A percentile compares a stretch with the other conserved stretches of the same genome.
Evolutionary conservation across 2,329 filamentous ascomycete species (phyloP).

Genomic region (Grosmannia clavigera): DNA sequence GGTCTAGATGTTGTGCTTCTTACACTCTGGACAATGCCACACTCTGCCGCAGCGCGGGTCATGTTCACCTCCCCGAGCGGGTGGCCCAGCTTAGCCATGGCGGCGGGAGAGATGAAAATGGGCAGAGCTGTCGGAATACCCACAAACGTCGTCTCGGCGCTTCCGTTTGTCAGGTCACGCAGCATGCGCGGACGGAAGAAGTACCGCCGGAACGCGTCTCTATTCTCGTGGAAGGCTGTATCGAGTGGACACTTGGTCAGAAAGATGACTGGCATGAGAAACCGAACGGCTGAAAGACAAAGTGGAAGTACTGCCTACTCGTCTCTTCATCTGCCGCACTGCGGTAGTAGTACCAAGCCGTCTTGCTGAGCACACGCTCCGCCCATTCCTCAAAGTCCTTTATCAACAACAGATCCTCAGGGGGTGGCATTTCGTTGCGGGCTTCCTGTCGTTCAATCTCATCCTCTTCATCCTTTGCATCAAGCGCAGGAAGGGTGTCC

Average conservation of each 20-base stretch:
- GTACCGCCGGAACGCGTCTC: slow-evolving; percentile 5
- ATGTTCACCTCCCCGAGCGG: slow-evolving; percentile 10
- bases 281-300: background rate
- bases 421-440: slow-evolving; percentile 2
- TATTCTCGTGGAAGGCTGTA: slow-evolving; percentile 4
- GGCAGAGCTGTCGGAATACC: slow-evolving; percentile 7
- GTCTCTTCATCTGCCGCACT: slow-evolving; percentile 4
- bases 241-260: background rate
- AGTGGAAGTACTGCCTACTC: background rate
- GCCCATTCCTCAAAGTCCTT: slow-evolving; percentile 7
- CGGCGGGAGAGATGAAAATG: slow-evolving; percentile 11
- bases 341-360: slow-evolving; percentile 7
- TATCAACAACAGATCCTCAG: slow-evolving; percentile 1
- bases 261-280: background rate
- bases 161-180: slow-evolving; percentile 3
- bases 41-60: slow-evolving; percentile 2
- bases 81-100: slow-evolving; percentile 12
- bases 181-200: slow-evolving; percentile 11
- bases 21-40: slow-evolving; percentile 4
- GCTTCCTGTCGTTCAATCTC: background rate
- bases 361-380: slow-evolving; percentile 2
- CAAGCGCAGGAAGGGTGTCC: background rate
- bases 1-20: background rate
- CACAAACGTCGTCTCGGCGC: slow-evolving; percentile 3
- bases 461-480: slow-evolving; percentile 1